Conservation (phyloP, 1,284 basidiomycete genomes). For the Cronartium quercuum region DNA sequence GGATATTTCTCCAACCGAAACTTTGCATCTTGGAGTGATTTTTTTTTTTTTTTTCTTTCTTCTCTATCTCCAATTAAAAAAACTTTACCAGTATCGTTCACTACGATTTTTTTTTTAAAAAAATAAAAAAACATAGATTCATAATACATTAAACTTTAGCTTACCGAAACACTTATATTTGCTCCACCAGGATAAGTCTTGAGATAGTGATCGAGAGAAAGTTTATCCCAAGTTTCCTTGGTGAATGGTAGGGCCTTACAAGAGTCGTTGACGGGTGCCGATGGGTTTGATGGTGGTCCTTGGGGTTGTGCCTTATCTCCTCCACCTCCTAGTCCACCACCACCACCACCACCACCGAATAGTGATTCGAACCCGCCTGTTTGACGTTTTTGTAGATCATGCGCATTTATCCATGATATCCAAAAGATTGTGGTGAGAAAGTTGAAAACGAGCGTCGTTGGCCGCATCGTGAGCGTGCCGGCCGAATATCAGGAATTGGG, state of each 20-base stretch:
- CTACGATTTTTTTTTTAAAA: neutral
- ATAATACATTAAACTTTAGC: neutral
- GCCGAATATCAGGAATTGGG: neutral
- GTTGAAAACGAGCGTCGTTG: neutral
- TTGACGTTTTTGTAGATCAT: neutral
- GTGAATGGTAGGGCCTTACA: slow-evolving; percentile 26
- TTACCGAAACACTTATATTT: slow-evolving; percentile 25
- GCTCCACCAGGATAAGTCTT: slow-evolving; percentile 26
- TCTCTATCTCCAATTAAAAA: too few species aligned
- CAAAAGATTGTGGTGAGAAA: neutral
- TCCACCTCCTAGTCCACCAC: neutral
- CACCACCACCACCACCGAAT: too few species aligned
- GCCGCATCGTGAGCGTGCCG: neutral
- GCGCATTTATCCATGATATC: neutral
- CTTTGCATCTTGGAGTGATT: too few species aligned
- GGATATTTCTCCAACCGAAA: too few species aligned
- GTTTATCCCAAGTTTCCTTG: slow-evolving; percentile 28
- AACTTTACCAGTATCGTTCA: too few species aligned
- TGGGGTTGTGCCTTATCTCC: neutral
- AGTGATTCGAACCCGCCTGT: too few species aligned
- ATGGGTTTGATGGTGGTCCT: slow-evolving; percentile 17
- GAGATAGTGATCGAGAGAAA: slow-evolving; percentile 27
- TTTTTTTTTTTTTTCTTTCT: too few species aligned
- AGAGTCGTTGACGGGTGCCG: slow-evolving; percentile 12
- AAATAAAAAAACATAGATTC: neutral